phyloP scores from a whole-genome alignment of 306 rosid genomes.

The Hylodesmum podocarpum region DNA sequence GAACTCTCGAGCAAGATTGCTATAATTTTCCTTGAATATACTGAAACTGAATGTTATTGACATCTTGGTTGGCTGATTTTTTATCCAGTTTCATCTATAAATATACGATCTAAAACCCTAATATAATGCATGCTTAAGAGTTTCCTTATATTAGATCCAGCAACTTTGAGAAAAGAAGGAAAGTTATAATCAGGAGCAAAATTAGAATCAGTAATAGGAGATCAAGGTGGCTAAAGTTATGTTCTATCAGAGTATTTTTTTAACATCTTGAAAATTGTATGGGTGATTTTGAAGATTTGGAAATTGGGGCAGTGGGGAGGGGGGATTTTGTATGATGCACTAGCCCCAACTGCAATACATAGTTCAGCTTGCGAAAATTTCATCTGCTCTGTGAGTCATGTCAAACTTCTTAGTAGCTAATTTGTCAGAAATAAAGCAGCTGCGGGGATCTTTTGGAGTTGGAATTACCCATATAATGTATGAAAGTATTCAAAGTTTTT shows the following conservation, averaged over 20 bases:
- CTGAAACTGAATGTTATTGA: background rate
- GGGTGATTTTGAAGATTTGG: background rate
- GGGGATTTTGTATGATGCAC: background rate
- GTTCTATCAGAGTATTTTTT: background rate
- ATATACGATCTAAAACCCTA: background rate
- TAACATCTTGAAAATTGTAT: background rate
- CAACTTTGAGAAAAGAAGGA: background rate
- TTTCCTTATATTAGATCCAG: slow-evolving; percentile 25
- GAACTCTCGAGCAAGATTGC: background rate
- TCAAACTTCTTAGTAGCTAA: background rate
- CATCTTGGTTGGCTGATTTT: slow-evolving; percentile 6
- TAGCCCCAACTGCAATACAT: background rate
- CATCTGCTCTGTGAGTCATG: background rate
- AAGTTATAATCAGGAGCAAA: background rate
- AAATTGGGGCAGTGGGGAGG: background rate
- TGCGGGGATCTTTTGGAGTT: background rate
- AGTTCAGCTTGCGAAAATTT: background rate
- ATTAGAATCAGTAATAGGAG: background rate
- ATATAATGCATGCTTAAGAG: slow-evolving; percentile 2
- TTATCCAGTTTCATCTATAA: background rate
- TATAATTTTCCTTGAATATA: background rate
- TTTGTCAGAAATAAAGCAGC: background rate
- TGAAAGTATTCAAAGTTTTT: background rate
- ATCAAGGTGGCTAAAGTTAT: background rate
- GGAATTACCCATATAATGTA: background rate